phyloP scores from a whole-genome alignment of 208 protist species.

The Herpetomonas samuelpessoai region DNA sequence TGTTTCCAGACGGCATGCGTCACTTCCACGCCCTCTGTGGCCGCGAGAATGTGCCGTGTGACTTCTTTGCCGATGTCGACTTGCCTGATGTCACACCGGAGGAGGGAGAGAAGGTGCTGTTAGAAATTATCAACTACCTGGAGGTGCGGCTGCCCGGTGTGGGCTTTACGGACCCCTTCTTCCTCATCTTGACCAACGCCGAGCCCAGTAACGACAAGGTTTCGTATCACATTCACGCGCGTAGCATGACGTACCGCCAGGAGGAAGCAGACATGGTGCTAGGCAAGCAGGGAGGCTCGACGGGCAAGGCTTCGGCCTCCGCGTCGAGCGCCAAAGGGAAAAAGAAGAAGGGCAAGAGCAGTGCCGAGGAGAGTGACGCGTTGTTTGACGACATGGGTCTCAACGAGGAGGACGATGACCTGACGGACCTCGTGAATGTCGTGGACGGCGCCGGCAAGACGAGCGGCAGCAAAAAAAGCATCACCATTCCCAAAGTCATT shows the following conservation, averaged over 20 bases:
- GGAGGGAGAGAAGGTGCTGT: slow-evolving; percentile 39
- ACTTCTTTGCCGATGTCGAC: slow-evolving; percentile 84
- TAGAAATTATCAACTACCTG: slow-evolving; percentile 77
- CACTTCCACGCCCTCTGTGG: slow-evolving; percentile 75
- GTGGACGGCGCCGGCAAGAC: slow-evolving; percentile 18
- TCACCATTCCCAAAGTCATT: slow-evolving; percentile 31
- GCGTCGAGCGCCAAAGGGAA: not conserved
- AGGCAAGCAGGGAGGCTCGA: slow-evolving; percentile 6
- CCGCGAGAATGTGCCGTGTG: slow-evolving; percentile 76
- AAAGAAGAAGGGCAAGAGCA: not conserved
- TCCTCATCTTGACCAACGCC: slow-evolving; percentile 74
- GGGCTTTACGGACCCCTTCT: slow-evolving; percentile 72
- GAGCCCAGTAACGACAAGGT: slow-evolving; percentile 49
- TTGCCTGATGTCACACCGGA: slow-evolving; percentile 36
- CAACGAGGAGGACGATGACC: slow-evolving; percentile 24
- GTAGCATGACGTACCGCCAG: slow-evolving; percentile 45
- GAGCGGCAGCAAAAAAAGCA: not conserved
- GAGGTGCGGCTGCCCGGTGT: slow-evolving; percentile 71
- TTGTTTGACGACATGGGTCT: slow-evolving; percentile 4
- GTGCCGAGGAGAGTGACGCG: not conserved
- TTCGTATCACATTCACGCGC: slow-evolving; percentile 76
- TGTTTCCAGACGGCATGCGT: slow-evolving; percentile 56
- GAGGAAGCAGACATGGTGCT: slow-evolving; percentile 2
- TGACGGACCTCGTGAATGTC: slow-evolving; percentile 38
- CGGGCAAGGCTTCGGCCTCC: not conserved